Evolutionary conservation across 2,329 filamentous ascomycete species (phyloP).

Genomic region (Colletotrichum spinosum): DNA sequence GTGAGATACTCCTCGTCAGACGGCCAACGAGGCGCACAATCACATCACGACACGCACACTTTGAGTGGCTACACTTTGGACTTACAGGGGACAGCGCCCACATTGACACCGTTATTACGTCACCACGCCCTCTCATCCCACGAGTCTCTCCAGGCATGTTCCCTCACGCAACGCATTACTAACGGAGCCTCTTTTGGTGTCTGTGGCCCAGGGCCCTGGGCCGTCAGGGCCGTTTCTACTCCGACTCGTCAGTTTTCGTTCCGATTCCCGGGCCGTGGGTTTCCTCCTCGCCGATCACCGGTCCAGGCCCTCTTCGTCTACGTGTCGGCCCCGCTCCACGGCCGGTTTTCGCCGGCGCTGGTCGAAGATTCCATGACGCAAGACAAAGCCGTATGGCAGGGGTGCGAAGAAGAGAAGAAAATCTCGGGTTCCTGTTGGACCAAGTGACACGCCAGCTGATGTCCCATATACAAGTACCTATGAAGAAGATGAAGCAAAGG

Average conservation of each 20-base stretch:
- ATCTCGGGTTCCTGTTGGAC: not conserved
- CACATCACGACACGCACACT: slow-evolving; percentile 20
- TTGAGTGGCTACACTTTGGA: slow-evolving; percentile 4
- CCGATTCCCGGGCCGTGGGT: slow-evolving; percentile 6
- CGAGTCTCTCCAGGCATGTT: slow-evolving; percentile 21
- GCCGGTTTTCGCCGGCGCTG: slow-evolving; percentile 5
- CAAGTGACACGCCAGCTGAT: not conserved
- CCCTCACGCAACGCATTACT: slow-evolving; percentile 11
- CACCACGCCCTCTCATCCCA: slow-evolving; percentile 9
- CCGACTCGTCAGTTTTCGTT: slow-evolving; percentile 5
- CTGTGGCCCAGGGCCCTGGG: not conserved
- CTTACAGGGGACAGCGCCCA: slow-evolving; percentile 16
- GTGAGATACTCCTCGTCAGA: not conserved
- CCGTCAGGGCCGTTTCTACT: not conserved
- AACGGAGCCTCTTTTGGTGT: slow-evolving; percentile 1
- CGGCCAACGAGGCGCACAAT: slow-evolving; percentile 21
- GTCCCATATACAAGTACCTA: not conserved
- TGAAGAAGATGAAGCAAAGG: not conserved
- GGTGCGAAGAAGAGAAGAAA: not conserved
- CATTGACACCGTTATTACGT: slow-evolving; percentile 33
- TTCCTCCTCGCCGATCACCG: slow-evolving; percentile 12
- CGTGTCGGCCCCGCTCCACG: slow-evolving; percentile 1
- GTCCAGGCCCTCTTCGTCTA: slow-evolving; percentile 1
- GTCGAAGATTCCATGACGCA: not conserved
- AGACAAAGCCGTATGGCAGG: not conserved